phyloP scores from a whole-genome alignment of 2,329 filamentous ascomycete species.

The Curvularia eragrostidis region DNA sequence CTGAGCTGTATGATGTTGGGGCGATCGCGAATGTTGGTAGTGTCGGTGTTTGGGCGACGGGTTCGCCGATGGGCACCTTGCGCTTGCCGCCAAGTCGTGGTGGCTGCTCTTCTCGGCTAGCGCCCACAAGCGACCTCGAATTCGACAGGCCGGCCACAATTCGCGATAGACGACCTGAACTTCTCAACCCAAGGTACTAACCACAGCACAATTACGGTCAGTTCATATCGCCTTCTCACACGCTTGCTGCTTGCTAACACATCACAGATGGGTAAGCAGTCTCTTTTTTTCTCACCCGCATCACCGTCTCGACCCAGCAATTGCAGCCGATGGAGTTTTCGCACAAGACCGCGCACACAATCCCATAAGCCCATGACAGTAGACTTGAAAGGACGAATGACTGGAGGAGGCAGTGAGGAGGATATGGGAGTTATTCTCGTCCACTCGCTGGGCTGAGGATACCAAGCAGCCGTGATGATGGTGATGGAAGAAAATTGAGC shows the following conservation, averaged over 20 bases:
- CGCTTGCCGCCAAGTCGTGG: conserved; percentile 21
- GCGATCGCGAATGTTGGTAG: conserved; percentile 5
- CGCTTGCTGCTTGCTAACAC: conserved; percentile 37
- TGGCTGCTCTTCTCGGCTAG: conserved; percentile 23
- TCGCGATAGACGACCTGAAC: conserved; percentile 32
- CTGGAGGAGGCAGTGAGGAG: background rate
- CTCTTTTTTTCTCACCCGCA: conserved; percentile 25
- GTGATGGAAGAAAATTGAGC: conserved; percentile 3
- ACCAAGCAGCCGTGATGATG: background rate
- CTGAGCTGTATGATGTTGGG: conserved; percentile 2
- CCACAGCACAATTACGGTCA: conserved; percentile 63
- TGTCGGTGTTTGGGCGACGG: conserved; percentile 38
- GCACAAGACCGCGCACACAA: conserved; percentile 24
- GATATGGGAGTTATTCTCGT: background rate
- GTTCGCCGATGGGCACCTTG: conserved; percentile 20
- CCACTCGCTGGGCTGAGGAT: background rate
- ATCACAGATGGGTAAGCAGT: conserved; percentile 68
- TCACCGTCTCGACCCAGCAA: conserved; percentile 35
- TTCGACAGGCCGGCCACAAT: conserved; percentile 21
- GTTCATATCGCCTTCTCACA: conserved; percentile 26
- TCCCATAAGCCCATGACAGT: conserved; percentile 8
- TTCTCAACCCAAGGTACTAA: conserved; percentile 47
- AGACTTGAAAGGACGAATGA: conserved; percentile 3
- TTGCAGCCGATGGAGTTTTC: conserved; percentile 42
- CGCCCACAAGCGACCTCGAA: conserved; percentile 35